Percentiles rank a stretch among this genome's conserved stretches.
phyloP scores from a whole-genome alignment of 306 rosid species.

The Dryas drummondii region DNA sequence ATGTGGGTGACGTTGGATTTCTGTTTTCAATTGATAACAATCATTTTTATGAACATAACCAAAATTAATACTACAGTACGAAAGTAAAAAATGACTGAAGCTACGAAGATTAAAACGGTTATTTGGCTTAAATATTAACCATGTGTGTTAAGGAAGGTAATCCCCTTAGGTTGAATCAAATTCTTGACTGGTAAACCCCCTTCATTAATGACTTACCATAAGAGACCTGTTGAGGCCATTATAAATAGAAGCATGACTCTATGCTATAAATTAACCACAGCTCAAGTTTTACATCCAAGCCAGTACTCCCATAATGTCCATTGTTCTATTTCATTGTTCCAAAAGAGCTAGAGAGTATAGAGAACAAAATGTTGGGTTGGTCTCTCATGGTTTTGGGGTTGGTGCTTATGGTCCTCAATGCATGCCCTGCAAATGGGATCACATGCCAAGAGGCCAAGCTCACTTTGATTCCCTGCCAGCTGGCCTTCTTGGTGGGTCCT shows the following conservation, averaged over 20 bases:
- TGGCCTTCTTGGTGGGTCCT: background rate
- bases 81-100: no score
- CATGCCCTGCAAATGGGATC: slow-evolving; percentile 3
- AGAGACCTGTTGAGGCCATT: background rate
- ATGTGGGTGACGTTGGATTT: no score
- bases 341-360: background rate
- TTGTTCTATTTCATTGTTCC: no score
- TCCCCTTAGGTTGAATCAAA: background rate
- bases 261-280: background rate
- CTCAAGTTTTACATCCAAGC: background rate
- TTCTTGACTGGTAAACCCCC: background rate
- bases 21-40: no score
- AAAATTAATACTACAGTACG: no score
- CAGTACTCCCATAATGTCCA: no score
- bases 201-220: no score
- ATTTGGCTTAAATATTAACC: no score
- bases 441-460: slow-evolving; percentile 21
- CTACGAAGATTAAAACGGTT: no score
- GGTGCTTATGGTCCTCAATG: slow-evolving; percentile 7
- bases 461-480: slow-evolving; percentile 6
- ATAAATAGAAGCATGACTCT: background rate
- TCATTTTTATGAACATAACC: no score
- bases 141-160: no score
- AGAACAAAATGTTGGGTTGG: slow-evolving; percentile 18
- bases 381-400: background rate